Evolutionary conservation across 768 basidiomycete species (phyloP).

Genomic region (Lactarius hatsudake): DNA sequence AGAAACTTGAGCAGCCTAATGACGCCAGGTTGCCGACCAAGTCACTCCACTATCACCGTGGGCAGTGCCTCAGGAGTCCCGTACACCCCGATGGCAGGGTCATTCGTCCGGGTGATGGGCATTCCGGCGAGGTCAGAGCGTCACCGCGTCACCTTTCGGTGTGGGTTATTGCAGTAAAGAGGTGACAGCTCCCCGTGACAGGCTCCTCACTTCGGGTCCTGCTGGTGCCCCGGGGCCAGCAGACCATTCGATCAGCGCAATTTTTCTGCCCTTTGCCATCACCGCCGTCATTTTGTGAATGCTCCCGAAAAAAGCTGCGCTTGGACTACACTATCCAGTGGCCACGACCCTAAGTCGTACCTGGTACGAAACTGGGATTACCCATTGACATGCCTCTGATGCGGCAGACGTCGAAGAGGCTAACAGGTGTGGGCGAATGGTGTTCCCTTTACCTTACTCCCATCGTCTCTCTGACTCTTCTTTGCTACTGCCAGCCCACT

Average conservation of each 20-base stretch:
- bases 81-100: background rate
- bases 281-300: background rate
- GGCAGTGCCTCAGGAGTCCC: background rate
- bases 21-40: background rate
- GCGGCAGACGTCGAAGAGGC: too few species aligned
- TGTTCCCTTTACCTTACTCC: background rate
- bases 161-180: background rate
- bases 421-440: background rate
- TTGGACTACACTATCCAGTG: background rate
- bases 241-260: background rate
- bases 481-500: conserved; percentile 46
- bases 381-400: too few species aligned
- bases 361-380: too few species aligned
- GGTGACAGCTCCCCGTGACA: background rate
- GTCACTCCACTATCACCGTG: background rate
- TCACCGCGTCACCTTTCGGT: background rate
- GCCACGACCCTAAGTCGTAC: background rate
- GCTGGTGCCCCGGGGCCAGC: background rate
- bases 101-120: background rate
- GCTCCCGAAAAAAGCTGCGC: background rate
- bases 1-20: background rate
- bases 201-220: background rate
- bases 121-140: background rate
- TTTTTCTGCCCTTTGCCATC: background rate
- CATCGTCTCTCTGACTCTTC: background rate